Evolutionary conservation across 345 rosid species (phyloP), one percentile per base, ranked within the genome.

Genomic region (Conringia planisiliqua): DNA sequence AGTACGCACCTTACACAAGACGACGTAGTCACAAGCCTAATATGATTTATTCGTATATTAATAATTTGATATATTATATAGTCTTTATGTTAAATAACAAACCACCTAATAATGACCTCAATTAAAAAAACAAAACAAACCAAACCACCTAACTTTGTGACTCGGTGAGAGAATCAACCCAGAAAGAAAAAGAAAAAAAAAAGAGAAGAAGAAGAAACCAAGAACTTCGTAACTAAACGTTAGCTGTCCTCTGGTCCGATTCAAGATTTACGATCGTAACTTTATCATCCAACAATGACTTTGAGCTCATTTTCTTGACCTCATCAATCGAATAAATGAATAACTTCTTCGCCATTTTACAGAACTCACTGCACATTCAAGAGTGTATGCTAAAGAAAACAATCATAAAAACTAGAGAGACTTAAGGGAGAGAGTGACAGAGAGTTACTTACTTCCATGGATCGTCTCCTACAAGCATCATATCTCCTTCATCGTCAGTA

Each of bases 391-490:
- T 52, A 48, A 13, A 13, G 22, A 22, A 14, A 36, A 74, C 36
- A 68, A 38, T 51, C 10, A 4, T 33, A 17, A 30, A 62, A 29
- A 64, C 38, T n/a, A 64, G 7, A 52, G 40, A 14, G 26, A 36
- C 35, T 7, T 10, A 3, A 26, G 16, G 57, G 24, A 47, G 3
- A 54, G 10, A 58, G 57, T 13, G 59, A 13, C 11, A 55, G 11
- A 14, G 12, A 48, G 50, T 18, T 18, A 82, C 91, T 85, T 82
- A 90, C 96, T 26, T 54, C 96, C 96, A 90, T 8, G 89, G 96
- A 81, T 90, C 87, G 33, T 88, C 92, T 3, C 92, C 92, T 48
- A 82, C 83, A 17, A 90, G 90, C 96, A 88, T 90, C 87, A 79
- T 84, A 62, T 88, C 96, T 1, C 88, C 96, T 76, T 90, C 91